Evolutionary conservation across 2,329 filamentous ascomycete genomes (phyloP), one percentile per base, ranked within the genome.

Genomic region (Cladosporium halotolerans): DNA sequence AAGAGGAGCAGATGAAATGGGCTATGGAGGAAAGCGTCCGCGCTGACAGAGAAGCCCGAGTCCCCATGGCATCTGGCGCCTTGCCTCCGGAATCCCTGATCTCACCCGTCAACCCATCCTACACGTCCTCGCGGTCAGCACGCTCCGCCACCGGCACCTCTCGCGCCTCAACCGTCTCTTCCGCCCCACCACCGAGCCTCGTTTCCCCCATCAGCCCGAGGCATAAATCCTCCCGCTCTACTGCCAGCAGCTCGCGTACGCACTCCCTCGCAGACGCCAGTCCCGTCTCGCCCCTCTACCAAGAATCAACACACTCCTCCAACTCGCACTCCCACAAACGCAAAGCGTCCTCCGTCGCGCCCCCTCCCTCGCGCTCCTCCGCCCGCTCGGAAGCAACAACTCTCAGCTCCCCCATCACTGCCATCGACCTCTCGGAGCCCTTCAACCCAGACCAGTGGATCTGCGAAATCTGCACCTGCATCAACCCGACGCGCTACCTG

Each of bases 401-500:
- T 14, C 41, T 46, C 49, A 45, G 36, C 43, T 56, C 45, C 14
- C 55, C 53, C 16, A 65, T 38, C 61, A 62, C 39, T 42, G 54
- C 48, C 14, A 38, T 64, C 50, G 62, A 70, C 47, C 61, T 63
- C 31, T 63, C 65, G 32, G 68, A 71, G 42, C 65, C 68, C 13
- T 58, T 57, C 39, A 57, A 65, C 31, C 65, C 63, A 3, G 63
- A 72, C 50, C 70, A 76, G 40, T 85, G 82, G 82, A 73, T 75
- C 19, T 85, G 82, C 62, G 72, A 77, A 9, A 73, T 78, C 55
- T 85, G 82, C 67, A 85, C 82, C 0, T 76, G 84, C 36, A 74
- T 80, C 55, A 85, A 85, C 56, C 78, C 80, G 1, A 62, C 78
- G n/a, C 75, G 76, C 23, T 82, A 76, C 58, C 74, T 84, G 9